Conservation (phyloP, 768 basidiomycete species). For the Lactifluus subvellereus region DNA sequence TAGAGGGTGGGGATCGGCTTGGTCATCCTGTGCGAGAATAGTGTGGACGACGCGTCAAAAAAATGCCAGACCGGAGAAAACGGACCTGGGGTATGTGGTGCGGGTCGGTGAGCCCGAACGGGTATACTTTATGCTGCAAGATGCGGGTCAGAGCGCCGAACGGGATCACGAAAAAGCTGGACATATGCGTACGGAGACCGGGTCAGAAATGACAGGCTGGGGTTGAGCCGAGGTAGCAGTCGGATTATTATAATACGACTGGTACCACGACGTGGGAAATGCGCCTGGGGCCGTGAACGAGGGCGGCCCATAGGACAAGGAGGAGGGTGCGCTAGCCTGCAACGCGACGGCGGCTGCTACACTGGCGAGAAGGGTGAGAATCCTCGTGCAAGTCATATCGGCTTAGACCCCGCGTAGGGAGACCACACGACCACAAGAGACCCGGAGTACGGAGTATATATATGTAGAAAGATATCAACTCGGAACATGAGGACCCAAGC, state of each 20-base stretch:
- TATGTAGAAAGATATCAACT: neutral
- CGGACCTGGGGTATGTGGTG: constrained; percentile 46
- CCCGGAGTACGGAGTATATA: neutral
- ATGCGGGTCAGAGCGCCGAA: neutral
- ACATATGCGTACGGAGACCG: constrained; percentile 45
- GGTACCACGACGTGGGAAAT: constrained; percentile 61
- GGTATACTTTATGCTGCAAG: constrained; percentile 50
- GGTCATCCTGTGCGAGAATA: constrained; percentile 39
- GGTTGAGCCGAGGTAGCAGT: constrained; percentile 67
- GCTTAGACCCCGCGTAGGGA: neutral
- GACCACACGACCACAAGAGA: neutral
- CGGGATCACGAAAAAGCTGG: constrained; percentile 24
- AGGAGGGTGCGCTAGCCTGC: constrained; percentile 2
- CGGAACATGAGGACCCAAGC: too few relatives aligned
- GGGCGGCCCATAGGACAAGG: constrained; percentile 31
- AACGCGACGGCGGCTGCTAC: constrained; percentile 4
- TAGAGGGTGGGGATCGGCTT: constrained; percentile 57
- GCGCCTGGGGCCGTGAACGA: constrained; percentile 54
- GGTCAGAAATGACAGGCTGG: constrained; percentile 71
- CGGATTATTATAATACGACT: constrained; percentile 62
- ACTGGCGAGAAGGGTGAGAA: constrained; percentile 5
- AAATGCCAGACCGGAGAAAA: neutral
- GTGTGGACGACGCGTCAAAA: neutral
- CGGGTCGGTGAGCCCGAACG: constrained; percentile 58
- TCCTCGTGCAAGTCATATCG: neutral